These are phyloP conservation scores for Lathyrus oleraceus DNA, from an alignment of 306 rosid genomes.

Conservation along the genomic window DNA sequence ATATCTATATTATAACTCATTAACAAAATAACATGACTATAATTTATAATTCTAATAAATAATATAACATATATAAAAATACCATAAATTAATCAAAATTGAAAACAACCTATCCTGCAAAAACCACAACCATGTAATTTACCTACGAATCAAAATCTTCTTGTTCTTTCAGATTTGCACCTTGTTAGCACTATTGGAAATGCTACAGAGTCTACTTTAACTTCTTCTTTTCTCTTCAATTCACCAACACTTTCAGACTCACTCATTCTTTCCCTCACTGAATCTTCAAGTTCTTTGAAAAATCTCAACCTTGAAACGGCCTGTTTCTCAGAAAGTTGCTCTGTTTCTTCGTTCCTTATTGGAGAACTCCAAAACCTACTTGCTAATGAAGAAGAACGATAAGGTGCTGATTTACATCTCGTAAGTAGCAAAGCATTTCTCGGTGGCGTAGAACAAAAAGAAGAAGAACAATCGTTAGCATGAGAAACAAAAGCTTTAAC, in stretches of 20 bases:
- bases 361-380: conserved; percentile 66
- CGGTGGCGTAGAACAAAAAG: conserved; percentile 46
- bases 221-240: conserved; percentile 32
- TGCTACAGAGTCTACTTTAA: conserved; percentile 23
- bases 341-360: conserved; percentile 40
- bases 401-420: conserved; percentile 82
- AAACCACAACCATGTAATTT: neutral
- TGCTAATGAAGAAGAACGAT: conserved; percentile 61
- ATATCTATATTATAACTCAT: neutral
- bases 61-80: neutral
- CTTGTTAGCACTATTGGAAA: conserved; percentile 61
- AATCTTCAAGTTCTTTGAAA: conserved; percentile 43
- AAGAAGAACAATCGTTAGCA: neutral
- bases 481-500: conserved; percentile 30
- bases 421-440: conserved; percentile 70
- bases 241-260: conserved; percentile 38
- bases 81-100: neutral
- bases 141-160: conserved; percentile 31
- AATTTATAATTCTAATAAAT: neutral
- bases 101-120: no score
- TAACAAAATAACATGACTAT: neutral
- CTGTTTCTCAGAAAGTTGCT: conserved; percentile 23
- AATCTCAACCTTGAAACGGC: conserved; percentile 41
- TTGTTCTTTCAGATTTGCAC: conserved; percentile 83
- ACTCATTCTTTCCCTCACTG: conserved; percentile 38